Evolutionary conservation across 192 early-diverging fungal genomes (phyloP).

Genomic region (Umbelopsis isabellina): DNA sequence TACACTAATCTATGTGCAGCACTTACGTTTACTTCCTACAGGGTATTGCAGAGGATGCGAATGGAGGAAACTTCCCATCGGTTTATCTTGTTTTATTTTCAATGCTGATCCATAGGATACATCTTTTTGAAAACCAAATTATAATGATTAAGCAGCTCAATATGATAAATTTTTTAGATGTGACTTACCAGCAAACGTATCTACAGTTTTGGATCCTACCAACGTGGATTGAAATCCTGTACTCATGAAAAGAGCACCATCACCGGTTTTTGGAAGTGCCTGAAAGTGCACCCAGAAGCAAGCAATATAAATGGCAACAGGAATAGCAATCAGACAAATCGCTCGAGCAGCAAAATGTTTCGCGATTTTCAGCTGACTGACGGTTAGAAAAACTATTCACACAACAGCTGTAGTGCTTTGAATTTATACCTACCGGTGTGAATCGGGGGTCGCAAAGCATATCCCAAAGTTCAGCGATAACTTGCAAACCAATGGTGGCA

Average conservation of each 20-base stretch:
- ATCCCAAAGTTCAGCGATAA: conserved; percentile 84
- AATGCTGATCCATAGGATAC: conserved; percentile 66
- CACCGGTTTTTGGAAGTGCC: conserved; percentile 73
- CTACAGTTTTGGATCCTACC: conserved; percentile 59
- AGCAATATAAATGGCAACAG: conserved; percentile 76
- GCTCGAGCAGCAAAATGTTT: conserved; percentile 83
- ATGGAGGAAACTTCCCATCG: conserved; percentile 75
- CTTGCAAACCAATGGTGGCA: conserved; percentile 81
- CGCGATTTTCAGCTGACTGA: conserved; percentile 57
- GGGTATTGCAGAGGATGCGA: conserved; percentile 71
- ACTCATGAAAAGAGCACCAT: conserved; percentile 93
- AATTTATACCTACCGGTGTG: conserved; percentile 43
- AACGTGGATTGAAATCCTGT: conserved; percentile 85
- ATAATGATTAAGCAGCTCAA: background rate
- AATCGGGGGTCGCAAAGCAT: conserved; percentile 73
- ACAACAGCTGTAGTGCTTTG: background rate
- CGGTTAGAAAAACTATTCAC: background rate
- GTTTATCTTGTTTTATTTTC: conserved; percentile 66
- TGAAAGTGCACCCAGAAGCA: conserved; percentile 92
- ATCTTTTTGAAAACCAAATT: conserved; percentile 38
- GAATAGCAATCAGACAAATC: conserved; percentile 82
- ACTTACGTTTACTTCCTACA: conserved; percentile 69
- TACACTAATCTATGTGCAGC: background rate
- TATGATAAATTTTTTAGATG: background rate
- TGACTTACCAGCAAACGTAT: conserved; percentile 52